These are phyloP conservation scores for Solanum gandarillasii DNA, from an alignment of 257 asterid genomes.

Conservation along the genomic window DNA sequence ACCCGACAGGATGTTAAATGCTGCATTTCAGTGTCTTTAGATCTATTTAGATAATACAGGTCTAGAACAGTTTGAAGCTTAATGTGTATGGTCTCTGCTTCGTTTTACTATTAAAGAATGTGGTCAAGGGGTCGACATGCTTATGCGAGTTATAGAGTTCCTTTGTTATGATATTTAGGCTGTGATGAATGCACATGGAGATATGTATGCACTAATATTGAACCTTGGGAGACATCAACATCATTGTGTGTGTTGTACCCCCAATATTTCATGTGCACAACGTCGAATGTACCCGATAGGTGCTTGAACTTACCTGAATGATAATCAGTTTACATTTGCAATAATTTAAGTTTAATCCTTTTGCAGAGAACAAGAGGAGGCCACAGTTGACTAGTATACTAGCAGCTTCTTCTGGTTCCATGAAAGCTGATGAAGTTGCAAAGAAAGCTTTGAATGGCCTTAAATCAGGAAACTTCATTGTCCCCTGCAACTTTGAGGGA, in stretches of 20 bases:
- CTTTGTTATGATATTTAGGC: background rate
- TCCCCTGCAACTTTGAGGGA: conserved; percentile 87
- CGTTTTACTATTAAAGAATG: background rate
- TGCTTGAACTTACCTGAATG: background rate
- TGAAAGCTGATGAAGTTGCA: conserved; percentile 95
- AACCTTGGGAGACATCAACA: background rate
- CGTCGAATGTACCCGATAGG: background rate
- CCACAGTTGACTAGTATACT: conserved; percentile 67
- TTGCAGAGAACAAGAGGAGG: conserved; percentile 72
- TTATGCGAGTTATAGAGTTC: background rate
- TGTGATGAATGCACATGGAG: background rate
- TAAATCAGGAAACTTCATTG: conserved; percentile 53
- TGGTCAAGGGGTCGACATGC: no score
- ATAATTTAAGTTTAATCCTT: background rate
- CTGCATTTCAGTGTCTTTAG: background rate
- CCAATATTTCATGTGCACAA: background rate
- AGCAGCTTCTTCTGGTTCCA: conserved; percentile 88
- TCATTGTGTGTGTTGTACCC: background rate
- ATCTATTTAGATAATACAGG: background rate
- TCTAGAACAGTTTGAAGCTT: background rate
- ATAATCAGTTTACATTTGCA: background rate
- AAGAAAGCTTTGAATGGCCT: conserved; percentile 54
- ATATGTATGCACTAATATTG: background rate
- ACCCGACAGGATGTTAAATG: background rate
- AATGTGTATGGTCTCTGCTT: background rate